Evolutionary conservation across 768 basidiomycete species (phyloP), one percentile per base, ranked within the genome.

Genomic region (Tylopilus felleus): DNA sequence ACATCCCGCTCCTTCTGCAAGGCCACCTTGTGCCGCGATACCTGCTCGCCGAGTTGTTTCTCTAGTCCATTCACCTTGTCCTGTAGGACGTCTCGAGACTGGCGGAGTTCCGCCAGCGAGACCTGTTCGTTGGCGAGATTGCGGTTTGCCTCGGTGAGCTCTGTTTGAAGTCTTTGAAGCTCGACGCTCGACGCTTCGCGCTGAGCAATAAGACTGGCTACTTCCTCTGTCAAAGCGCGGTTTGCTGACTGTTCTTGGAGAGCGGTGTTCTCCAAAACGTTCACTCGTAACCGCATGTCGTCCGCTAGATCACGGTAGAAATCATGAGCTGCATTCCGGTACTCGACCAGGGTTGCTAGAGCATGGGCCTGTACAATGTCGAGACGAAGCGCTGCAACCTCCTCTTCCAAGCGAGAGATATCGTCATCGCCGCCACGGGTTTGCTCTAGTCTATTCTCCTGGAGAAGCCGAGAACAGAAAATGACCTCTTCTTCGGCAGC

Each of bases 1-100:
- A 72, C 58, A 25, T 82, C 75, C 38, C 72, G 75, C 47, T 83
- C 81, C 53, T 75, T 79, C 53, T 75, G 74, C 57, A 81, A 49
- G 0, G 69, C 61, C 6, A 60, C 58, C 51, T 75, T 71, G 51
- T 75, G 64, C 43, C 68, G 68, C 8, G 67, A 70, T 2, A 59
- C 57, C 21, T 75, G 71, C 14, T 66, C 70, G 27, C 67, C 53
- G 4, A 71, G 53, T 25, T 69, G 66, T 1, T 71, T 60, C 57
- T 69, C 65, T 10, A 60, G 53, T 2, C 29, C 62, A 5, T 66
- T 60, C 2, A 69, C 50, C 49, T 68, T 61, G 59, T 68, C 64
- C 39, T 61, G 60, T 17, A 73, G 43, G n/a, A 14, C 47, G 27
- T 68, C 65, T 41, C 64, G 69, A 6, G 57, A 54, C 43, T 47